A percentile compares a stretch with the other conserved stretches of the same genome.
These are phyloP conservation scores for Exophiala sp. DNA, from an alignment of 2,329 filamentous ascomycete genomes.

Conservation along the genomic window DNA sequence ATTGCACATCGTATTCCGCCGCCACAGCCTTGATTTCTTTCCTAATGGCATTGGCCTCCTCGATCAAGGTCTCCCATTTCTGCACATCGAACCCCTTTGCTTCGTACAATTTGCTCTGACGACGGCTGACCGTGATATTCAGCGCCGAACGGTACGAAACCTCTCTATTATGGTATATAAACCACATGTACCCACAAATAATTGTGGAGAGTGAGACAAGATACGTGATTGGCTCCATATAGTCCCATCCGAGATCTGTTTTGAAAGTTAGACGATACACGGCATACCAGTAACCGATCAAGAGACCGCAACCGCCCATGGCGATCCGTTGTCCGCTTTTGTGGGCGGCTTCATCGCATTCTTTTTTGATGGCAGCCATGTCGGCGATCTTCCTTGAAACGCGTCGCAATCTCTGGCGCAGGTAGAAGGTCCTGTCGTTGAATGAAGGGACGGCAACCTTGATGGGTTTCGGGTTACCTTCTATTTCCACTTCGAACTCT, in stretches of 20 bases:
- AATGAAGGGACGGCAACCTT: conserved; percentile 79
- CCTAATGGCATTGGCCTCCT: conserved; percentile 71
- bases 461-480: conserved; percentile 63
- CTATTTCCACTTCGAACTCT: conserved; percentile 78
- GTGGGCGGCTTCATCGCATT: conserved; percentile 74
- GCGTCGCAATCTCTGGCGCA: conserved; percentile 68
- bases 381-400: conserved; percentile 62
- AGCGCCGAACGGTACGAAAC: conserved; percentile 80
- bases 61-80: conserved; percentile 70
- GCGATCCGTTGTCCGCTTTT: conserved; percentile 71
- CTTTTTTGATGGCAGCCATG: conserved; percentile 67
- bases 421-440: conserved; percentile 82
- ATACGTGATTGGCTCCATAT: conserved; percentile 62
- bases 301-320: conserved; percentile 66
- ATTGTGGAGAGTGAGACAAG: conserved; percentile 65
- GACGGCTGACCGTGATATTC: conserved; percentile 74
- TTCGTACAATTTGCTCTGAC: conserved; percentile 72
- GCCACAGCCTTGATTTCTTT: conserved; percentile 75
- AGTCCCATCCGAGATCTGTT: conserved; percentile 80
- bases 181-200: conserved; percentile 89
- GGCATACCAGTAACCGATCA: conserved; percentile 72
- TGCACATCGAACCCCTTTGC: conserved; percentile 66
- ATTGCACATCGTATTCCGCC: conserved; percentile 83
- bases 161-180: conserved; percentile 85
- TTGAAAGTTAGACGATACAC: conserved; percentile 65